Conservation (phyloP, 441 rosid species). For the Populus trichocarpa region DNA sequence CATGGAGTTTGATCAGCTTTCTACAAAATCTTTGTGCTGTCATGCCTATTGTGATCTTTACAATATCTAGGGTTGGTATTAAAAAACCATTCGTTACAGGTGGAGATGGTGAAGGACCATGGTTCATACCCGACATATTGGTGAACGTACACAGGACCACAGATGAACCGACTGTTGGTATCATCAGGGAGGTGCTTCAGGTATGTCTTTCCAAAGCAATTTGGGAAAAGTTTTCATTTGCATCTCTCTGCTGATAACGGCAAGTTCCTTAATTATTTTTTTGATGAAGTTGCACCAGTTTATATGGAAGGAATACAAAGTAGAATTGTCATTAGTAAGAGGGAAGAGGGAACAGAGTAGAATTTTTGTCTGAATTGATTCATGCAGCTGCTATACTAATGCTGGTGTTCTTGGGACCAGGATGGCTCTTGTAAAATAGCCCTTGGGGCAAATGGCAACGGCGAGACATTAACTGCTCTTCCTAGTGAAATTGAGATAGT, state of each 20-base stretch:
- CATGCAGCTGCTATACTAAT: too few species aligned
- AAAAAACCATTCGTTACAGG: slow-evolving; percentile 43
- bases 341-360: too few species aligned
- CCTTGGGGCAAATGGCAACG: slow-evolving; percentile 62
- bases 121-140: slow-evolving; percentile 87
- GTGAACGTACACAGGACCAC: slow-evolving; percentile 69
- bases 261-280: too few species aligned
- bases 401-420: slow-evolving; percentile 26
- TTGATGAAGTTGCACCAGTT: too few species aligned
- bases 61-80: too few species aligned
- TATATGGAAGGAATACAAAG: too few species aligned
- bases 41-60: too few species aligned
- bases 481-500: slow-evolving; percentile 64
- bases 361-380: too few species aligned
- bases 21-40: too few species aligned
- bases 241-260: background rate
- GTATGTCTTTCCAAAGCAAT: slow-evolving; percentile 37
- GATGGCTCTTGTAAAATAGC: slow-evolving; percentile 83
- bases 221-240: background rate
- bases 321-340: too few species aligned
- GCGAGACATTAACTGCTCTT: slow-evolving; percentile 47
- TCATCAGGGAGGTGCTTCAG: slow-evolving; percentile 71
- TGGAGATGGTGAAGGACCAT: slow-evolving; percentile 74
- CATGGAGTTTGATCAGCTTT: too few species aligned
- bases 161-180: slow-evolving; percentile 56